Percentiles rank a stretch among this genome's conserved stretches.
Conservation (phyloP, 2,329 filamentous ascomycete genomes). For the Diaporthe ilicicola region DNA sequence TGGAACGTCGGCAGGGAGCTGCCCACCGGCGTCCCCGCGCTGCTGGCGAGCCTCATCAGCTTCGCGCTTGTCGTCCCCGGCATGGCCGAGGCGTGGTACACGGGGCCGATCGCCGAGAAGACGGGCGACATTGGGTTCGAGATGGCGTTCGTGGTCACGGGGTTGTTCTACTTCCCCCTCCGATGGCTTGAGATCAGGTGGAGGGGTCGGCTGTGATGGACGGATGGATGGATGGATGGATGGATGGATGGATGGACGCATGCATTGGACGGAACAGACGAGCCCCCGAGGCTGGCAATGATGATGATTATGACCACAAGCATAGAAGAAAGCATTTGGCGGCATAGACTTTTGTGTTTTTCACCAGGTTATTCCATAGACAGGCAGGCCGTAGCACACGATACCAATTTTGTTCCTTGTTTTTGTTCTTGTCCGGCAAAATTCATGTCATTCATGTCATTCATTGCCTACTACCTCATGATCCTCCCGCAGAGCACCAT, state of each 20-base stretch:
- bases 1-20: constrained; percentile 57
- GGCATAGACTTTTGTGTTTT: background rate
- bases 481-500: constrained; percentile 78
- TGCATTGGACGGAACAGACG: background rate
- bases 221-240: background rate
- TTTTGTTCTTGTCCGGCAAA: background rate
- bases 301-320: background rate
- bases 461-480: constrained; percentile 29
- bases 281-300: background rate
- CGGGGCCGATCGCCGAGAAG: constrained; percentile 64
- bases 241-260: background rate
- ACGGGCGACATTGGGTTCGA: constrained; percentile 75
- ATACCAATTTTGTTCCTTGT: background rate
- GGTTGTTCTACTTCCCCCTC: constrained; percentile 56
- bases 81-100: constrained; percentile 69
- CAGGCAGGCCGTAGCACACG: background rate
- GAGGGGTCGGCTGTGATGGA: constrained; percentile 30
- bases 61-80: constrained; percentile 64
- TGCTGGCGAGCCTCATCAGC: constrained; percentile 54
- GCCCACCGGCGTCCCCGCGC: constrained; percentile 56
- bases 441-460: too few relatives aligned
- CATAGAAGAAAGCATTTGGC: background rate
- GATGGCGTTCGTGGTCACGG: constrained; percentile 63
- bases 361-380: background rate
- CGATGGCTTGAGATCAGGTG: constrained; percentile 54